A percentile compares a stretch with the other conserved stretches of the same genome.
Evolutionary conservation across 2,329 filamentous ascomycete genomes (phyloP).

Genomic region (Pseudopithomyces maydicus): DNA sequence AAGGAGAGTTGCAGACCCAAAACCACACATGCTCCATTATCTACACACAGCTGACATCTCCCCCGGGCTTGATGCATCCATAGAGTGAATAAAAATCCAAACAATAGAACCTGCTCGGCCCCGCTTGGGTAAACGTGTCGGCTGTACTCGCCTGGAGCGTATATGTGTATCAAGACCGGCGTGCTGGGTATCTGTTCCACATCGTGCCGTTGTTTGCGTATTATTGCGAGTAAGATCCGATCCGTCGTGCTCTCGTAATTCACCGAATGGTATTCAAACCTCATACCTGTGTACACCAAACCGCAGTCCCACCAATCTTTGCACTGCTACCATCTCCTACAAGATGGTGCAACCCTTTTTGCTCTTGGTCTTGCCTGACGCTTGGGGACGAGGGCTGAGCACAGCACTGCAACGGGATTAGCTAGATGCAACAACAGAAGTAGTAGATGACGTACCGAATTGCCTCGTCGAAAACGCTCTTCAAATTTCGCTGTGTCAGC

Average conservation of each 20-base stretch:
- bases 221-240: constrained; percentile 8
- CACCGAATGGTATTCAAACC: constrained; percentile 26
- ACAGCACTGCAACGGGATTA: constrained; percentile 42
- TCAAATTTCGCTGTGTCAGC: constrained; percentile 92
- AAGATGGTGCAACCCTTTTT: constrained; percentile 32
- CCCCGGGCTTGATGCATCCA: constrained; percentile 13
- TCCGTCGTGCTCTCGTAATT: constrained; percentile 11
- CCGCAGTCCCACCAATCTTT: constrained; percentile 11
- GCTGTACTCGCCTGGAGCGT: constrained; percentile 5
- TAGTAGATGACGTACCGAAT: constrained; percentile 73
- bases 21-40: constrained; percentile 23
- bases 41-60: constrained; percentile 25
- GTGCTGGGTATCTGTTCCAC: constrained; percentile 3
- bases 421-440: neutral
- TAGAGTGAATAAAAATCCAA: constrained; percentile 8
- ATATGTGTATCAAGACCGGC: constrained; percentile 6
- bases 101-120: constrained; percentile 6
- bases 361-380: constrained; percentile 31
- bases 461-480: constrained; percentile 98
- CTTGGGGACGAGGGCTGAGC: constrained; percentile 46
- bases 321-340: constrained; percentile 18
- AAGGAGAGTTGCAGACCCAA: constrained; percentile 28
- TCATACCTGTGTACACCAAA: constrained; percentile 24
- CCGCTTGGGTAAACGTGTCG: neutral
- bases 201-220: constrained; percentile 5